Evolutionary conservation across 495 filamentous ascomycete species (phyloP).

Genomic region (Neurospora sp.): DNA sequence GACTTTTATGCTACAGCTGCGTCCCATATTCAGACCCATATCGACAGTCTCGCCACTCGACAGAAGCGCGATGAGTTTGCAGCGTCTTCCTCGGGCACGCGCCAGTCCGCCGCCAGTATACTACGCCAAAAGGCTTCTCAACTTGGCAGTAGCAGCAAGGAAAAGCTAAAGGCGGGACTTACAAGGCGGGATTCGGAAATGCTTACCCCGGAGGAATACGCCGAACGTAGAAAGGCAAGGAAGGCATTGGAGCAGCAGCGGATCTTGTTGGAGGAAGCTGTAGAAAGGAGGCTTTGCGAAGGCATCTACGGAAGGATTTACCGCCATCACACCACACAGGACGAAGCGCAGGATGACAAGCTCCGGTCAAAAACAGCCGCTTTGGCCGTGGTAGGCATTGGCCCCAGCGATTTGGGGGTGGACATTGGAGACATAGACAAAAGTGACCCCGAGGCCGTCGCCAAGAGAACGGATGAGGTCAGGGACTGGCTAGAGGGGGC

Average conservation of each 20-base stretch:
- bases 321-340: conserved; percentile 82
- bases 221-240: conserved; percentile 65
- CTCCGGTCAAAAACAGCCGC: conserved; percentile 90
- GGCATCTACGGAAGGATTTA: conserved; percentile 79
- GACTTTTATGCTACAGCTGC: conserved; percentile 84
- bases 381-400: conserved; percentile 79
- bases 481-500: conserved; percentile 61
- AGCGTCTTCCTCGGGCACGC: conserved; percentile 37
- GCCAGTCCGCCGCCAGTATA: conserved; percentile 41
- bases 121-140: conserved; percentile 42
- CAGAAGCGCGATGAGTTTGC: conserved; percentile 54
- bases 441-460: conserved; percentile 36
- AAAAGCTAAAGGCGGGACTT: conserved; percentile 29
- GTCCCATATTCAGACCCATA: conserved; percentile 77
- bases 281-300: conserved; percentile 82
- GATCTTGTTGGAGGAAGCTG: conserved; percentile 74
- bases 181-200: conserved; percentile 48
- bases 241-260: conserved; percentile 68
- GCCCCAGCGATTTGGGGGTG: conserved; percentile 74
- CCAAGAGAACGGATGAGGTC: conserved; percentile 61
- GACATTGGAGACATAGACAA: conserved; percentile 47
- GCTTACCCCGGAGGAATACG: conserved; percentile 80
- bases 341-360: conserved; percentile 92
- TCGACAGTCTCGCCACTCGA: conserved; percentile 65
- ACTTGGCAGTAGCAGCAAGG: conserved; percentile 38